phyloP scores from a whole-genome alignment of 208 protist species.

The Acanthamoeba healyi region DNA sequence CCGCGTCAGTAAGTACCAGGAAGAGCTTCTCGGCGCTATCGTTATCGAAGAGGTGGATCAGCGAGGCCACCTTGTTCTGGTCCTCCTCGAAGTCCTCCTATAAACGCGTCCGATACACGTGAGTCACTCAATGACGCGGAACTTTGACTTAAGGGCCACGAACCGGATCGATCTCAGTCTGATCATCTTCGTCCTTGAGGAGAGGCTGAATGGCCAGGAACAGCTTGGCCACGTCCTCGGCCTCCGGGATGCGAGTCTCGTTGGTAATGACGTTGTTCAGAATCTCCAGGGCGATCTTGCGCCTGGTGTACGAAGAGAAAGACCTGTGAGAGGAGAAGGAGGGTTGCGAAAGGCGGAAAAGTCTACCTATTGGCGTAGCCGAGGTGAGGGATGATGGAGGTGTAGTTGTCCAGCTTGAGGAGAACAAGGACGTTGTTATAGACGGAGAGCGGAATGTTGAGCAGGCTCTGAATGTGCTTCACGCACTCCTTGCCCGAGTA shows the following conservation, averaged over 20 bases:
- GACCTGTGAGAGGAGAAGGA: not conserved
- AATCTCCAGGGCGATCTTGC: slow-evolving; percentile 67
- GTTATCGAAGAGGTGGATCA: slow-evolving; percentile 93
- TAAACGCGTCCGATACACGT: no score
- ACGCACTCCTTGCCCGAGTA: slow-evolving; percentile 74
- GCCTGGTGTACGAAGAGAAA: slow-evolving; percentile 50
- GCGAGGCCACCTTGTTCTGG: slow-evolving; percentile 93
- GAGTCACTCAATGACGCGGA: no score
- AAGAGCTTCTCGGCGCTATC: slow-evolving; percentile 91
- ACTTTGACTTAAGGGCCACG: no score
- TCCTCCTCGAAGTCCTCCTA: slow-evolving; percentile 94
- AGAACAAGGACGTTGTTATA: slow-evolving; percentile 88
- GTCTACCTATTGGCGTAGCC: slow-evolving; percentile 88
- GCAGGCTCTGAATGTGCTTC: slow-evolving; percentile 86
- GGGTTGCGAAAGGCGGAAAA: slow-evolving; percentile 87
- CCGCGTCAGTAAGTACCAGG: slow-evolving; percentile 68
- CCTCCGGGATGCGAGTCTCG: slow-evolving; percentile 5
- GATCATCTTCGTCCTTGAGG: slow-evolving; percentile 90
- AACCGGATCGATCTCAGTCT: not conserved
- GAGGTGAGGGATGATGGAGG: slow-evolving; percentile 88
- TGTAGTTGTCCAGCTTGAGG: slow-evolving; percentile 90
- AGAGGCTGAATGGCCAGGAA: slow-evolving; percentile 86
- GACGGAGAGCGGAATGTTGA: slow-evolving; percentile 88
- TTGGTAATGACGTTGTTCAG: slow-evolving; percentile 65
- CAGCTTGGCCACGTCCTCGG: slow-evolving; percentile 71